phyloP scores from a whole-genome alignment of 2,329 filamentous ascomycete genomes.

The Verticillium albo-atrum region DNA sequence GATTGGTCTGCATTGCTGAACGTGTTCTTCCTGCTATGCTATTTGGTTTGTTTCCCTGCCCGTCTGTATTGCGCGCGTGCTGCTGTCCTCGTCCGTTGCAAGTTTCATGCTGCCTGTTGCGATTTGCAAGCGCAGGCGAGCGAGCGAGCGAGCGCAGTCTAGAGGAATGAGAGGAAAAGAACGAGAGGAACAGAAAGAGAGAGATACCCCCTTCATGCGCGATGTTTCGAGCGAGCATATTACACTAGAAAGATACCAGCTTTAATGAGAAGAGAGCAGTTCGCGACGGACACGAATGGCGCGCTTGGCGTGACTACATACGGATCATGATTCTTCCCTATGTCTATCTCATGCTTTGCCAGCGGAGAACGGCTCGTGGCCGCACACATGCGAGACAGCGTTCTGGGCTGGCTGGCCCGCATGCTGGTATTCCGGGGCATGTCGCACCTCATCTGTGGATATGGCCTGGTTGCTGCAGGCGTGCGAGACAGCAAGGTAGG shows the following conservation, averaged over 20 bases:
- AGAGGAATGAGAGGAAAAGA: slow-evolving; percentile 2
- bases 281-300: not conserved
- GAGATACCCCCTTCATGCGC: slow-evolving; percentile 8
- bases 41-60: not conserved
- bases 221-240: not conserved
- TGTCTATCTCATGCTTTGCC: too few species aligned
- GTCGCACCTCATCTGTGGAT: not conserved
- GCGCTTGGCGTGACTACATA: too few species aligned
- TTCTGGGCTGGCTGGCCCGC: not conserved
- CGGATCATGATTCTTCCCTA: too few species aligned
- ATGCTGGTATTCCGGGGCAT: not conserved
- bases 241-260: not conserved
- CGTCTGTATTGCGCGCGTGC: not conserved
- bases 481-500: not conserved
- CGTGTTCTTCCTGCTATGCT: not conserved
- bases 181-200: not conserved
- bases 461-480: not conserved
- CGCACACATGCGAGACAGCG: not conserved
- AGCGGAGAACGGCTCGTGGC: too few species aligned
- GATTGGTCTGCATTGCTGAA: not conserved
- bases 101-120: too few species aligned
- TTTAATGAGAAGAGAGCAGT: not conserved
- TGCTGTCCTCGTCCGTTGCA: not conserved
- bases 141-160: not conserved
- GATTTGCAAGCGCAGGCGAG: too few species aligned